These are phyloP conservation scores for Tetrahymena malaccensis DNA, from an alignment of 73 alveolate genomes.

Conservation along the genomic window DNA sequence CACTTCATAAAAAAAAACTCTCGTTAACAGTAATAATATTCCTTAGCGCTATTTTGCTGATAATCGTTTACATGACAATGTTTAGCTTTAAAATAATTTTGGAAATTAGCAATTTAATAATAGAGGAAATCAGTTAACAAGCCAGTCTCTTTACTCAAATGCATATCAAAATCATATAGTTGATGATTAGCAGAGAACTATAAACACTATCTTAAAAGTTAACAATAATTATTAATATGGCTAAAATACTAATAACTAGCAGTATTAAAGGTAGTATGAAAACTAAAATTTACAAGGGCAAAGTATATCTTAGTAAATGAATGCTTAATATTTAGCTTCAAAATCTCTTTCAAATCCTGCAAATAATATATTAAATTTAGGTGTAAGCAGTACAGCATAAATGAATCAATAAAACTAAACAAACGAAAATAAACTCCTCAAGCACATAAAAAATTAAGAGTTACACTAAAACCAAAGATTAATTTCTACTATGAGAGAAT, in stretches of 20 bases:
- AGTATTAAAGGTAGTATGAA: neutral
- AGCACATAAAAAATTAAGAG: neutral
- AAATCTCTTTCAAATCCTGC: neutral
- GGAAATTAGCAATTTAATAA: neutral
- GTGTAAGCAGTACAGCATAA: neutral
- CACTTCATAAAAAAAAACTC: neutral
- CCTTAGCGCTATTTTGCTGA: neutral
- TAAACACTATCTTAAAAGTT: neutral
- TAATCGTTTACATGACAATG: neutral
- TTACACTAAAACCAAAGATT: neutral
- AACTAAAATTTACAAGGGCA: neutral
- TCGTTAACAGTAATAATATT: neutral
- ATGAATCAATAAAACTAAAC: neutral
- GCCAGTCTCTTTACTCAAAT: neutral
- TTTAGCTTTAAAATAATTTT: neutral
- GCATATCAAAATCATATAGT: neutral
- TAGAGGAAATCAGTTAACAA: neutral
- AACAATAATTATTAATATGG: neutral
- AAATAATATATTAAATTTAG: neutral
- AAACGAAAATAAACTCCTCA: neutral
- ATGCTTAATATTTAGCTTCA: neutral
- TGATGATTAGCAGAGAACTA: neutral
- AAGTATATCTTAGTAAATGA: neutral
- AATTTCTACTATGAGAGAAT: neutral
- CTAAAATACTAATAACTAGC: neutral